These are phyloP conservation scores for Sisymbrium altissimum DNA, from an alignment of 345 rosid genomes.

Conservation along the genomic window DNA sequence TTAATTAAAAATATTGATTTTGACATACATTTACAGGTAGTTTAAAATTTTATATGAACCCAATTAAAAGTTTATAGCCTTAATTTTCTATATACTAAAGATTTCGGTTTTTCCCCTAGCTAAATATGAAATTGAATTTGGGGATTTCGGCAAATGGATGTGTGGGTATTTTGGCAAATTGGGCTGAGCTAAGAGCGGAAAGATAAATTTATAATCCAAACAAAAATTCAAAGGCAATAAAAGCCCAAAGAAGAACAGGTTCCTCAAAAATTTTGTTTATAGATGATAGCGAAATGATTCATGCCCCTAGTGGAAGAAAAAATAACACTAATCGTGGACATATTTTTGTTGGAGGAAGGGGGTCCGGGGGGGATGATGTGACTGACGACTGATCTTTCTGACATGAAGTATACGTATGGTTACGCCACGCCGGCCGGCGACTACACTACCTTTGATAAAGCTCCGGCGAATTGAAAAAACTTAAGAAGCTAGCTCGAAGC, in stretches of 20 bases:
- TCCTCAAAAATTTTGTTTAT: neutral
- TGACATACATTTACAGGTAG: no score
- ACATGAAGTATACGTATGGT: constrained; percentile 21
- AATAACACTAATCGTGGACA: constrained; percentile 27
- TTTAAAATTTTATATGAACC: no score
- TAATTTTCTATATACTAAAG: no score
- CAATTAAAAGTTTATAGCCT: no score
- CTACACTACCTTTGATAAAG: constrained; percentile 23
- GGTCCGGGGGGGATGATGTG: neutral
- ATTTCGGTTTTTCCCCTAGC: neutral
- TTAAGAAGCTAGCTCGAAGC: neutral
- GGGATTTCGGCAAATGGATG: neutral
- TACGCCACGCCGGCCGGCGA: constrained; percentile 1
- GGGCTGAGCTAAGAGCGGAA: neutral
- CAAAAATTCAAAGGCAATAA: neutral
- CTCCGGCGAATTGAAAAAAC: neutral
- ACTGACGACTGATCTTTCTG: constrained; percentile 3
- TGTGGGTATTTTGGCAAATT: neutral
- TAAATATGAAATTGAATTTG: neutral
- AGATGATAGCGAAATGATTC: neutral
- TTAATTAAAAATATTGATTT: no score
- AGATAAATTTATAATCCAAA: neutral
- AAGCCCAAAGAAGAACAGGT: neutral
- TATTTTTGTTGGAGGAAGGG: neutral
- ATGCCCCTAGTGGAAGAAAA: constrained; percentile 33